Evolutionary conservation across 768 basidiomycete species (phyloP).

Genomic region (Suillus americanus): DNA sequence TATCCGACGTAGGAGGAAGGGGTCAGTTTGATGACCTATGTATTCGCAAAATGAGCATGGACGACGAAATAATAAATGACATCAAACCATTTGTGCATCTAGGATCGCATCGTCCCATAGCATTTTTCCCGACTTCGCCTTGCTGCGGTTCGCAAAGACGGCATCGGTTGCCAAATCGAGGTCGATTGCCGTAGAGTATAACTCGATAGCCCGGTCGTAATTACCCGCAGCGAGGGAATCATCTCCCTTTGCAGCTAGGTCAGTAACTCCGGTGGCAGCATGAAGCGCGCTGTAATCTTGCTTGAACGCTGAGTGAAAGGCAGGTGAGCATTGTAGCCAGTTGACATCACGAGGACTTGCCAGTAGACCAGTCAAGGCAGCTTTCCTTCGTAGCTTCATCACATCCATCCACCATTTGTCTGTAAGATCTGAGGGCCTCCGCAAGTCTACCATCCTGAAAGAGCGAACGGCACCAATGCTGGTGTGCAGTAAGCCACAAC

Average conservation of each 20-base stretch:
- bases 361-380: neutral
- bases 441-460: neutral
- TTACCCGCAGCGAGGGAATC: neutral
- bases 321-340: neutral
- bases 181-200: neutral
- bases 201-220: neutral
- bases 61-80: neutral
- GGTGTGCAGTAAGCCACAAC: neutral
- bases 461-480: neutral
- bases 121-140: neutral
- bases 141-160: neutral
- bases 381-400: neutral
- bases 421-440: neutral
- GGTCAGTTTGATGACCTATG: neutral
- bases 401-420: neutral
- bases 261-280: neutral
- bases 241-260: neutral
- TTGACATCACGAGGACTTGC: neutral
- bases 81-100: neutral
- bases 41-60: neutral
- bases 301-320: neutral
- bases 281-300: neutral
- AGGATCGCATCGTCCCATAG: neutral
- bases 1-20: neutral
- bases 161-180: neutral